phyloP scores from a whole-genome alignment of 83 land plant species.

The Larix sibirica region DNA sequence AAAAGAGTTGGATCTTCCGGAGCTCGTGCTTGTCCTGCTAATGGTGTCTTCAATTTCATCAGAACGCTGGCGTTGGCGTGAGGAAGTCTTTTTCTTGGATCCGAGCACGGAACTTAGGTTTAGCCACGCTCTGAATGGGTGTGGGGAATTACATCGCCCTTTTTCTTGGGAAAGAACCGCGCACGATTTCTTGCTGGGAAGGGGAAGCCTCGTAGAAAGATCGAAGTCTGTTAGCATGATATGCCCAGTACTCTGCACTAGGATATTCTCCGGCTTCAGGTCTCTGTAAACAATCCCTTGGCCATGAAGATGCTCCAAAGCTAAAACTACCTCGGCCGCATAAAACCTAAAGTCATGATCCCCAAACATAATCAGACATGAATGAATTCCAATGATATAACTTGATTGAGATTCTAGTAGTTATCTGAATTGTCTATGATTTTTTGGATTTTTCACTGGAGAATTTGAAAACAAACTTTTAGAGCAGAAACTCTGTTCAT shows the following conservation, averaged over 20 bases:
- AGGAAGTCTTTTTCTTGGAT: not conserved
- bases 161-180: not conserved
- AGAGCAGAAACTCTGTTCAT: too few species aligned
- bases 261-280: slow-evolving; percentile 38
- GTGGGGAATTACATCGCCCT: not conserved
- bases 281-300: slow-evolving; percentile 33
- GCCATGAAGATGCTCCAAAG: slow-evolving; percentile 22
- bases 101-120: not conserved
- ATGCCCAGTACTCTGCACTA: slow-evolving; percentile 29
- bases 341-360: slow-evolving; percentile 16
- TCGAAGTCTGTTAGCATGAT: slow-evolving; percentile 37
- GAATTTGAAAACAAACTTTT: too few species aligned
- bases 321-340: slow-evolving; percentile 24
- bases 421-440: too few species aligned
- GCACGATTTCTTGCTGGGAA: not conserved
- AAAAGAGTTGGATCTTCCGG: slow-evolving; percentile 47
- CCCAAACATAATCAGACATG: too few species aligned
- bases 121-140: not conserved
- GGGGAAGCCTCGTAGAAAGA: slow-evolving; percentile 18
- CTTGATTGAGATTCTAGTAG: too few species aligned
- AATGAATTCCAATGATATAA: too few species aligned
- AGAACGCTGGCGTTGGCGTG: not conserved
- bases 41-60: not conserved
- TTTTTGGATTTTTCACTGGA: too few species aligned
- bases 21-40: slow-evolving; percentile 21